These are phyloP conservation scores for Vaccinium darrowii DNA, from an alignment of 148 eudicot genomes.

Conservation along the genomic window DNA sequence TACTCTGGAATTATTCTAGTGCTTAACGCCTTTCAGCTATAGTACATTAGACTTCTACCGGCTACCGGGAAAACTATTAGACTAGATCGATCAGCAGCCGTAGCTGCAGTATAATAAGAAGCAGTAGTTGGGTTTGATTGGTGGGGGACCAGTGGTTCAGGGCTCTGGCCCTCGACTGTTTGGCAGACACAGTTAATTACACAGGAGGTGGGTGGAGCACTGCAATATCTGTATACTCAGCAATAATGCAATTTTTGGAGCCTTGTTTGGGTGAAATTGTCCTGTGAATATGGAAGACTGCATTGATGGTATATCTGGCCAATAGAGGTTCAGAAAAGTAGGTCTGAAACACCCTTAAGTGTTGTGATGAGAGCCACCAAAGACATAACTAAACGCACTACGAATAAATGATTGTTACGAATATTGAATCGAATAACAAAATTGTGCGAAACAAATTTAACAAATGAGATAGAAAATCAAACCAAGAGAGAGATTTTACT, in stretches of 20 bases:
- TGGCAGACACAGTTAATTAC: neutral
- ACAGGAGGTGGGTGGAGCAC: slow-evolving; percentile 3
- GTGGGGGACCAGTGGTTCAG: slow-evolving; percentile 10
- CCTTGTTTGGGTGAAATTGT: neutral
- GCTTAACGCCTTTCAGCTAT: neutral
- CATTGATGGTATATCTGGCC: too few relatives aligned
- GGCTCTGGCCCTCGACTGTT: neutral
- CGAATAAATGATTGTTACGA: too few relatives aligned
- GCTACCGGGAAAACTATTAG: neutral
- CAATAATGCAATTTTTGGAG: neutral
- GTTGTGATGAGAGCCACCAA: too few relatives aligned
- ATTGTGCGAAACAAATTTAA: too few relatives aligned
- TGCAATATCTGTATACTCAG: neutral
- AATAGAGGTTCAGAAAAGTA: too few relatives aligned
- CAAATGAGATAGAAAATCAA: too few relatives aligned
- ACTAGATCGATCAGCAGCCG: neutral
- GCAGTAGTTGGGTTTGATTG: slow-evolving; percentile 1
- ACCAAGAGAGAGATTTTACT: too few relatives aligned
- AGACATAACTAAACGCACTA: too few relatives aligned
- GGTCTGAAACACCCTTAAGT: too few relatives aligned
- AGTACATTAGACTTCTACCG: neutral
- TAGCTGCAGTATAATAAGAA: too few relatives aligned
- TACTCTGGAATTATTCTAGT: slow-evolving; percentile 19
- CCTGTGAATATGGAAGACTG: too few relatives aligned
- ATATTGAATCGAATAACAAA: too few relatives aligned